phyloP scores from a whole-genome alignment of 768 basidiomycete species.

The Lactarius vividus region DNA sequence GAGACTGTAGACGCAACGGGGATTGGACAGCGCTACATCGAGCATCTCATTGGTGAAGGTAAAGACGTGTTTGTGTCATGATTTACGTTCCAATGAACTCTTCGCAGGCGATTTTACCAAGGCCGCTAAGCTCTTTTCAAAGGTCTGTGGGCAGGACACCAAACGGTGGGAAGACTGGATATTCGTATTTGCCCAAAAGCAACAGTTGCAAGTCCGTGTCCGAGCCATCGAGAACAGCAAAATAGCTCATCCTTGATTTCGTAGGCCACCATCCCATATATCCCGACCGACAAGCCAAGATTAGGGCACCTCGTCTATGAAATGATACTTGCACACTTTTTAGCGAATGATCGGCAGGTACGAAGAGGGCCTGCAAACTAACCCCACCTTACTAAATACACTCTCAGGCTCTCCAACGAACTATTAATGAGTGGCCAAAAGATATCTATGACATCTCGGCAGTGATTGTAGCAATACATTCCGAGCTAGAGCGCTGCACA shows the following conservation, averaged over 20 bases:
- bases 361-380: slow-evolving; percentile 19
- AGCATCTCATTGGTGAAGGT: slow-evolving; percentile 84
- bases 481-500: slow-evolving; percentile 66
- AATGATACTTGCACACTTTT: slow-evolving; percentile 87
- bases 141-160: slow-evolving; percentile 76
- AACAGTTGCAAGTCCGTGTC: slow-evolving; percentile 66
- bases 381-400: neutral
- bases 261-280: slow-evolving; percentile 83
- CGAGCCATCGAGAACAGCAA: slow-evolving; percentile 6
- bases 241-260: neutral
- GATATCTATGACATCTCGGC: slow-evolving; percentile 87
- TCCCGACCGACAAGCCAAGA: slow-evolving; percentile 80
- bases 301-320: slow-evolving; percentile 87
- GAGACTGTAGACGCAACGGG: slow-evolving; percentile 52
- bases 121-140: slow-evolving; percentile 80
- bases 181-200: slow-evolving; percentile 80
- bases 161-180: slow-evolving; percentile 97
- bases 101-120: slow-evolving; percentile 60
- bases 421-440: slow-evolving; percentile 85
- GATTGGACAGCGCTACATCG: slow-evolving; percentile 85
- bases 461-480: slow-evolving; percentile 85
- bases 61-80: slow-evolving; percentile 26
- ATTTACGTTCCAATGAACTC: neutral
- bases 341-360: slow-evolving; percentile 74
- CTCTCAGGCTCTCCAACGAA: slow-evolving; percentile 65